Base-by-base conservation (phyloP, 176 grass and related monocot genomes). In the Juncus effusus region DNA sequence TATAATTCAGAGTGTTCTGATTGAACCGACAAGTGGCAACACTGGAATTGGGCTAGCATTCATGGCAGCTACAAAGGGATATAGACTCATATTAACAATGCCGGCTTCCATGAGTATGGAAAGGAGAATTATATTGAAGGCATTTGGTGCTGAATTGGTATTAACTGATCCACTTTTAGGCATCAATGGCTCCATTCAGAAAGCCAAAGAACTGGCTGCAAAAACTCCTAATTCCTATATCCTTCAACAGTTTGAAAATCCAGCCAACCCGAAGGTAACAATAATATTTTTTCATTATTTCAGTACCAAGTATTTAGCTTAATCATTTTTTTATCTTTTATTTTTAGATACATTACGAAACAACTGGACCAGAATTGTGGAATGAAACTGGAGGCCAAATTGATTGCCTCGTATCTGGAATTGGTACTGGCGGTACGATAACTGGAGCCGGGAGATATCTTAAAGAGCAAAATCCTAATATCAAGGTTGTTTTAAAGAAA, bases 331-430 rank as follows among this genome's bases (percentile, higher is more conserved):
- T 60, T 66, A 65, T 67, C 49, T 77, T 59, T 42, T 9, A 36
- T 61, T 41, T 71, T 44, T 74, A 96, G 88, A 79, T 96, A 76
- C 88, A 96, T 64, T 96, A 91, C 49, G 88, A 96, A 67, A 96
- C 93, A 63, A 96, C 93, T 3, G 93, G 88, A 36, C 93, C 93
- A 40, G 93, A 96, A 77, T 86, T 96, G 38, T 96, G 93, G 93
- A 86, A 84, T 59, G 71, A 71, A 54, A 91, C 93, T 9, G 85
- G 60, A 50, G 85, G 82, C 36, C 83, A 84, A 53, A 15, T 96
- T 51, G 85, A 96, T 75, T 79, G 57, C 47, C 58, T 96, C 51
- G 72, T 91, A 13, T 91, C 93, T 80, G 93, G 93, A 69, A 96
- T 96, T 15, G 93, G 93, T 52, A 96, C 93, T 36, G 93, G 93